A percentile compares a stretch with the other conserved stretches of the same genome.
Evolutionary conservation across 2,329 filamentous ascomycete genomes (phyloP).

Genomic region (Parafenestella ontariensis): DNA sequence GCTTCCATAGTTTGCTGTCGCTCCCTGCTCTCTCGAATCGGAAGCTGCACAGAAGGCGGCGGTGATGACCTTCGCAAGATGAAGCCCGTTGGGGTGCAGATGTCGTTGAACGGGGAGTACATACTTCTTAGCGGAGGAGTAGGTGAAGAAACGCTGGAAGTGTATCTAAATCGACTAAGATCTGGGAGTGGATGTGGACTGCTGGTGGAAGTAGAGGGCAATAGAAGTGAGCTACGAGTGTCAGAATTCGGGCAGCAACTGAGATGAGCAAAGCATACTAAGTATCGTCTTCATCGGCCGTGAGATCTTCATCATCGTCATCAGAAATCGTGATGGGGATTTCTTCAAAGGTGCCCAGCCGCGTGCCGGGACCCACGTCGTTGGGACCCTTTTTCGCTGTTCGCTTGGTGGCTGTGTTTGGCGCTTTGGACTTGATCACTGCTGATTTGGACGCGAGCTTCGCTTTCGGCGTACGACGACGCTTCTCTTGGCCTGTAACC

Average conservation of each 20-base stretch:
- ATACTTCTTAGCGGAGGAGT: background rate
- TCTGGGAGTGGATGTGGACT: background rate
- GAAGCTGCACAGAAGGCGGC: background rate
- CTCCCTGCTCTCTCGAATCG: background rate
- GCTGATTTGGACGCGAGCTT: background rate
- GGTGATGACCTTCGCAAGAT: background rate
- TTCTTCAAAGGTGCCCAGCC: conserved; percentile 1
- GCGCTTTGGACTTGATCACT: background rate
- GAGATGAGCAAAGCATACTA: background rate
- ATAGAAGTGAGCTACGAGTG: background rate
- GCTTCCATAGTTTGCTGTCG: background rate
- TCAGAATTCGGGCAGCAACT: background rate
- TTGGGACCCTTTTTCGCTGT: background rate
- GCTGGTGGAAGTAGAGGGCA: background rate
- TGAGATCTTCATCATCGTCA: conserved; percentile 9
- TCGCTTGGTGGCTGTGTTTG: background rate
- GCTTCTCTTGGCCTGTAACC: background rate
- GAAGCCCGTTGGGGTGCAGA: background rate
- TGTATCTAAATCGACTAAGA: background rate
- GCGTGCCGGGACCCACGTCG: background rate
- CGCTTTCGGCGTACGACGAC: background rate
- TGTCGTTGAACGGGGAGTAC: background rate
- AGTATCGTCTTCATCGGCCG: background rate
- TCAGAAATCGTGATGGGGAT: conserved; percentile 18
- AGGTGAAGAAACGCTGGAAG: background rate